phyloP scores from a whole-genome alignment of 768 basidiomycete genomes.

The Tulasnella sp. region DNA sequence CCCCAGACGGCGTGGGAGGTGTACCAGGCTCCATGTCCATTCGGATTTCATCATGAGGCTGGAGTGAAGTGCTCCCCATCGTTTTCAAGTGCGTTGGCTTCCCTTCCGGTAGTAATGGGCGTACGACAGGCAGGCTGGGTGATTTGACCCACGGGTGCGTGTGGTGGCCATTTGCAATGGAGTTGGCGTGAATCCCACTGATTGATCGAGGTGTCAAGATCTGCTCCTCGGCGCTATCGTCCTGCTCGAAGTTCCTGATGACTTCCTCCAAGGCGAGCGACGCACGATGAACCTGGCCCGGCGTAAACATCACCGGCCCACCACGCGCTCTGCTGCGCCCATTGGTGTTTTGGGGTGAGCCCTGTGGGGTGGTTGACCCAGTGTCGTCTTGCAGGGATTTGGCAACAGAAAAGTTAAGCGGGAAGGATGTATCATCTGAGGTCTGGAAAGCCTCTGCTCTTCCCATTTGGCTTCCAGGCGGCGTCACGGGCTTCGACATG shows the following conservation, averaged over 20 bases:
- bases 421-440: too few species aligned
- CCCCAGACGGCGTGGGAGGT: too few species aligned
- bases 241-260: slow-evolving; percentile 38
- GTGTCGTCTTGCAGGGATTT: not conserved
- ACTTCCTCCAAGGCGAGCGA: slow-evolving; percentile 67
- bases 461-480: not conserved
- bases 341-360: not conserved
- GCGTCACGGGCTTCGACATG: slow-evolving; percentile 1
- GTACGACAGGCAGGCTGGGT: not conserved
- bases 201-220: slow-evolving; percentile 13
- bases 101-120: too few species aligned
- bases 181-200: not conserved
- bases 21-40: too few species aligned
- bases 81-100: too few species aligned
- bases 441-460: too few species aligned
- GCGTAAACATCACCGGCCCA: slow-evolving; percentile 34
- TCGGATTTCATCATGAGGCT: too few species aligned
- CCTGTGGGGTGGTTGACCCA: not conserved
- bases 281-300: slow-evolving; percentile 47
- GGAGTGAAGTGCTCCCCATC: too few species aligned
- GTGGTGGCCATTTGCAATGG: not conserved
- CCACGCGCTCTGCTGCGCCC: not conserved
- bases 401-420: not conserved
- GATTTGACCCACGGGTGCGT: slow-evolving; percentile 4
- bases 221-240: slow-evolving; percentile 58